A percentile compares a stretch with the other conserved stretches of the same genome.
Conservation (phyloP, 2,329 filamentous ascomycete genomes). For the Hypoxylon sp. region DNA sequence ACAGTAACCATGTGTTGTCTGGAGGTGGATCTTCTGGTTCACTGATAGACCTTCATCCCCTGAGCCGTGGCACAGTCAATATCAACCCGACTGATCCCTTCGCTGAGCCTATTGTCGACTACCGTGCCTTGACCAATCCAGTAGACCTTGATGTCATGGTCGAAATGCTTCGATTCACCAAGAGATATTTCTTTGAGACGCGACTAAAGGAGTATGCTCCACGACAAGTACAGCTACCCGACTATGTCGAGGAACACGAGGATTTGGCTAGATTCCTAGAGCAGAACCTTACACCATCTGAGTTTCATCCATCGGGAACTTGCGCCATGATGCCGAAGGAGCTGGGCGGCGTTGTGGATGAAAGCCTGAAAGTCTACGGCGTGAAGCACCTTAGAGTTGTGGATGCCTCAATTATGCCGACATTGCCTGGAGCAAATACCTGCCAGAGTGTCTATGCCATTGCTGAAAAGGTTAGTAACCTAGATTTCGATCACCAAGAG, state of each 20-base stretch:
- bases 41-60: conserved; percentile 44
- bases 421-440: conserved; percentile 56
- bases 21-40: conserved; percentile 39
- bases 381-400: conserved; percentile 55
- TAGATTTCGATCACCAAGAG: background rate
- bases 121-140: conserved; percentile 51
- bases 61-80: conserved; percentile 51
- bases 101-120: conserved; percentile 50
- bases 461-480: conserved; percentile 54
- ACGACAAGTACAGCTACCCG: conserved; percentile 46
- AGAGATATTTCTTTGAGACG: conserved; percentile 50
- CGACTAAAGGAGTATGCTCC: conserved; percentile 47
- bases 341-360: conserved; percentile 56
- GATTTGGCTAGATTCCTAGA: conserved; percentile 43
- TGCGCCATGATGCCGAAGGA: conserved; percentile 55
- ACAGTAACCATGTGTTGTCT: conserved; percentile 45
- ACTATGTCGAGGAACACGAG: conserved; percentile 45
- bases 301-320: conserved; percentile 55
- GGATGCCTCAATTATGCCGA: conserved; percentile 57
- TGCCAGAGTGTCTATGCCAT: conserved; percentile 61
- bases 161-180: conserved; percentile 50
- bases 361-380: conserved; percentile 55
- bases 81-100: conserved; percentile 51
- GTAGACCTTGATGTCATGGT: conserved; percentile 50
- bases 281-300: conserved; percentile 37